Evolutionary conservation across 2,329 filamentous ascomycete genomes (phyloP).

Genomic region (Xylaria sp.): DNA sequence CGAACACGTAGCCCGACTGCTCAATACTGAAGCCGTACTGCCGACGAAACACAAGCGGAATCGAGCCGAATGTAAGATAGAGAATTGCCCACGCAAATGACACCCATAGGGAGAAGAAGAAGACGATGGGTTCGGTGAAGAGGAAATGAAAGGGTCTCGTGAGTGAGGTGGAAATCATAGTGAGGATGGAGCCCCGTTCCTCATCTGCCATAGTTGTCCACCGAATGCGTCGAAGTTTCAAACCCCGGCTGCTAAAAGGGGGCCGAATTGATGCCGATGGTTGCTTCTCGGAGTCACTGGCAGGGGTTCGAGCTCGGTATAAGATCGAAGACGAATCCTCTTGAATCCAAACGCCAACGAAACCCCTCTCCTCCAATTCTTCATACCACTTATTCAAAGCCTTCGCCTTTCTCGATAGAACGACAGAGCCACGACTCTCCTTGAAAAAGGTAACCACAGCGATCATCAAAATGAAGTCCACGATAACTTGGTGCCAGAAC

Average conservation of each 20-base stretch:
- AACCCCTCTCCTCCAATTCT: slow-evolving; percentile 71
- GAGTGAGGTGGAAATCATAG: slow-evolving; percentile 78
- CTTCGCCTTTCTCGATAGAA: slow-evolving; percentile 79
- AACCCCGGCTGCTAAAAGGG: background rate
- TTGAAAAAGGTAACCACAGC: slow-evolving; percentile 76
- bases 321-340: slow-evolving; percentile 23
- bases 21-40: slow-evolving; percentile 75
- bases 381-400: slow-evolving; percentile 83
- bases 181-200: slow-evolving; percentile 71
- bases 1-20: slow-evolving; percentile 77
- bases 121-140: slow-evolving; percentile 80
- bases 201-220: slow-evolving; percentile 86
- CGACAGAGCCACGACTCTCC: slow-evolving; percentile 83
- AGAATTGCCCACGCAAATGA: slow-evolving; percentile 90
- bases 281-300: slow-evolving; percentile 34
- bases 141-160: slow-evolving; percentile 82
- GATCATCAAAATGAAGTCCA: slow-evolving; percentile 69
- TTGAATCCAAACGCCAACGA: slow-evolving; percentile 58
- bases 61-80: slow-evolving; percentile 83
- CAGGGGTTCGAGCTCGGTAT: slow-evolving; percentile 8
- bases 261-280: background rate
- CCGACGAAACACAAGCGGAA: slow-evolving; percentile 78
- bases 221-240: slow-evolving; percentile 66
- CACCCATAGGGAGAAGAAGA: slow-evolving; percentile 90
- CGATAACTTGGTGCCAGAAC: slow-evolving; percentile 85